Evolutionary conservation across 352 stramenopile species (phyloP).

Genomic region (Phytophthora constricta): DNA sequence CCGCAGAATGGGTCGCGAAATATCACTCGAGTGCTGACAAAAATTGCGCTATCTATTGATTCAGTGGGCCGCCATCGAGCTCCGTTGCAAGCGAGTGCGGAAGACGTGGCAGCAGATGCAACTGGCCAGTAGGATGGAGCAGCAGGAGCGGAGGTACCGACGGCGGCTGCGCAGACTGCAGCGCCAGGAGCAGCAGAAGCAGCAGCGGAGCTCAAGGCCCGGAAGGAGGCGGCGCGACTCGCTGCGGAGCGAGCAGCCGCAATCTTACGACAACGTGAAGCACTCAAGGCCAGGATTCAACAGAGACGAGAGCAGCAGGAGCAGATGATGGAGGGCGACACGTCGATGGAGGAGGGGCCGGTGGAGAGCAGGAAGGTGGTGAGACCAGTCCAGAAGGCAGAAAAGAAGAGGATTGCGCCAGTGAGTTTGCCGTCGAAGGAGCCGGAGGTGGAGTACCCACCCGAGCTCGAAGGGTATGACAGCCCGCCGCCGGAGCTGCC

Average conservation of each 20-base stretch:
- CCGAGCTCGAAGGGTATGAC: conserved; percentile 25
- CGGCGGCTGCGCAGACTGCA: conserved; percentile 29
- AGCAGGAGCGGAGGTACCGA: conserved; percentile 55
- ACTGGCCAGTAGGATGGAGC: conserved; percentile 57
- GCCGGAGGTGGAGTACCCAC: conserved; percentile 28
- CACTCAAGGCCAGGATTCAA: too few relatives aligned
- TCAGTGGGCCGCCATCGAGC: conserved; percentile 72
- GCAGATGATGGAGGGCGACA: conserved; percentile 7
- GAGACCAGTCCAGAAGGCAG: neutral
- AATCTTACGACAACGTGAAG: too few relatives aligned
- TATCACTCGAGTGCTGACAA: conserved; percentile 7
- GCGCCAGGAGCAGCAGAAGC: conserved; percentile 29
- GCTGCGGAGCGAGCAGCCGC: conserved; percentile 12
- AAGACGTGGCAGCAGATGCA: conserved; percentile 65
- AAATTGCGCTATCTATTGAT: conserved; percentile 3
- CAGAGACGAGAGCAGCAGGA: conserved; percentile 10
- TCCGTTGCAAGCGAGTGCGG: conserved; percentile 55
- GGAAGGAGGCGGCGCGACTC: conserved; percentile 6
- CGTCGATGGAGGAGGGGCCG: conserved; percentile 26
- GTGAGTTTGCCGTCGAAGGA: conserved; percentile 19
- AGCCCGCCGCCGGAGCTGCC: conserved; percentile 33
- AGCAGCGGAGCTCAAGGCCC: conserved; percentile 12
- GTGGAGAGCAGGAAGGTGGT: neutral
- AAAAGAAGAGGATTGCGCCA: conserved; percentile 34
- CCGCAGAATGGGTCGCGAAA: neutral